Evolutionary conservation across 257 asterid genomes (phyloP).

Genomic region (Solanum virginianum): DNA sequence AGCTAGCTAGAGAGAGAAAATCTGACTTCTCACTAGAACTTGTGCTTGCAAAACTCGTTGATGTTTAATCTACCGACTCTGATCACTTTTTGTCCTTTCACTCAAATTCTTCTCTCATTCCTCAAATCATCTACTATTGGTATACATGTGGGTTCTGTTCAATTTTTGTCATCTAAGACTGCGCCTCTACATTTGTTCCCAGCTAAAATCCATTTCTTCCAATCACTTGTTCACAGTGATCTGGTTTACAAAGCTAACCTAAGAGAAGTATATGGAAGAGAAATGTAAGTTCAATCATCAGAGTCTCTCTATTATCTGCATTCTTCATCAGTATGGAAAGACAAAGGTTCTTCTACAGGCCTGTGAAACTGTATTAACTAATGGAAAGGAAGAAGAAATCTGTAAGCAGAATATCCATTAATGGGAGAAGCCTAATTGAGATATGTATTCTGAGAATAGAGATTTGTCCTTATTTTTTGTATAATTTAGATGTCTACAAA

Average conservation of each 20-base stretch:
- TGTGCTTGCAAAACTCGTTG: neutral
- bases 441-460: neutral
- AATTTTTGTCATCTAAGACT: neutral
- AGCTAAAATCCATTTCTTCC: neutral
- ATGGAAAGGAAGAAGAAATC: neutral
- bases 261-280: neutral
- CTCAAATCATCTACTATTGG: neutral
- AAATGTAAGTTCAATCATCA: neutral
- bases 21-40: neutral
- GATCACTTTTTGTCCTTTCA: neutral
- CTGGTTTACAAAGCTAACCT: neutral
- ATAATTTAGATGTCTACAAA: neutral
- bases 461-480: neutral
- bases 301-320: neutral
- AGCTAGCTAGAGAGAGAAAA: neutral
- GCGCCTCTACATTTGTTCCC: neutral
- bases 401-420: neutral
- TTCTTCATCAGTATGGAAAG: neutral
- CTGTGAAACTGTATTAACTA: neutral
- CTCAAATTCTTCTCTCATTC: neutral
- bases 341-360: neutral
- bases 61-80: neutral
- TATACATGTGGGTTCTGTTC: neutral
- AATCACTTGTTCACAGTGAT: neutral
- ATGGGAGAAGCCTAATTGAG: neutral